phyloP scores from a whole-genome alignment of 805 yeast species.

The Saturnispora quitensis region DNA sequence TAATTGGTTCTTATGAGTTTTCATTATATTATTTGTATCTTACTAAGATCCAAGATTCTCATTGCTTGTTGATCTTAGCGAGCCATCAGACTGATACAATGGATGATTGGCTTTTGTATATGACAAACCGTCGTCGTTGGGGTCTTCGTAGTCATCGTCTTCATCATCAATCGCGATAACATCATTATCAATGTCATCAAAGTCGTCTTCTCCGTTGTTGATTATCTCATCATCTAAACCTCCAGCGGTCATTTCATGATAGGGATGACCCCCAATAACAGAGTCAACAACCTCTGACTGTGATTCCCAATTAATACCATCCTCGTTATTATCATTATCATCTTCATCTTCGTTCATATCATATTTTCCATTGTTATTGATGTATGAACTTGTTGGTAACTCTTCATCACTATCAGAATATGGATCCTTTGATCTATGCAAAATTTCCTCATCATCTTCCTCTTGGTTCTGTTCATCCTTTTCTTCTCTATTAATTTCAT shows the following conservation, averaged over 20 bases:
- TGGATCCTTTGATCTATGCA: not conserved
- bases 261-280: slow-evolving; percentile 28
- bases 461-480: slow-evolving; percentile 12
- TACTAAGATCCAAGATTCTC: slow-evolving; percentile 5
- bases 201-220: slow-evolving; percentile 27
- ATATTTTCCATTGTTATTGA: not conserved
- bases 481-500: slow-evolving; percentile 19
- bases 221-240: slow-evolving; percentile 41
- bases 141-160: slow-evolving; percentile 68
- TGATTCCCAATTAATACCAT: slow-evolving; percentile 7
- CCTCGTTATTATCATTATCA: slow-evolving; percentile 4
- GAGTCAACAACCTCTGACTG: slow-evolving; percentile 15
- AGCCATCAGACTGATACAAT: slow-evolving; percentile 42
- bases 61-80: slow-evolving; percentile 16
- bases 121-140: slow-evolving; percentile 73
- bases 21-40: not conserved
- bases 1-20: not conserved
- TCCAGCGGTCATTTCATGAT: slow-evolving; percentile 26
- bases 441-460: slow-evolving; percentile 1
- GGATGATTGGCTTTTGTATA: slow-evolving; percentile 56
- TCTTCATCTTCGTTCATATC: not conserved
- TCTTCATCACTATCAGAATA: slow-evolving; percentile 7
- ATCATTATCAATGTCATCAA: slow-evolving; percentile 43
- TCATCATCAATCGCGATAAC: slow-evolving; percentile 6
- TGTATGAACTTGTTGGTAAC: not conserved